Percentiles rank a stretch among this genome's conserved stretches.
Evolutionary conservation across 164 flowering plant genomes (phyloP).

Genomic region (Chloranthus sessilifolius): DNA sequence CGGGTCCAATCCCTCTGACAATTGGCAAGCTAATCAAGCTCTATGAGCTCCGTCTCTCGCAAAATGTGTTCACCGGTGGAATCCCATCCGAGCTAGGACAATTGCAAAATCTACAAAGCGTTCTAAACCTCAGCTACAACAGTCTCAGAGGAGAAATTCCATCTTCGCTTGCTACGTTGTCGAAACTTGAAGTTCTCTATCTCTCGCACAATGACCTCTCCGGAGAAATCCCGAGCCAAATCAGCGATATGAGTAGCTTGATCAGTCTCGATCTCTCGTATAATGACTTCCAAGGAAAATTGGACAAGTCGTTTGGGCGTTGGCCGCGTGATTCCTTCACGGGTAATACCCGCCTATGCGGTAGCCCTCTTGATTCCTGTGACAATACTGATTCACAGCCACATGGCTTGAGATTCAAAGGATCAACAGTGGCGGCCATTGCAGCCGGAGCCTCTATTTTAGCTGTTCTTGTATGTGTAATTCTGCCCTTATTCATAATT

Average conservation of each 20-base stretch:
- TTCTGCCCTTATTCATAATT: slow-evolving; percentile 34
- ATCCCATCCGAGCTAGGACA: slow-evolving; percentile 70
- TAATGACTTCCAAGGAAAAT: slow-evolving; percentile 68
- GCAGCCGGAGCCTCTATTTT: slow-evolving; percentile 48
- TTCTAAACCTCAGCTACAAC: slow-evolving; percentile 79
- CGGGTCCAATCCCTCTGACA: slow-evolving; percentile 56
- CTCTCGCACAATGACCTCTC: slow-evolving; percentile 70
- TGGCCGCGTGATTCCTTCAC: slow-evolving; percentile 71
- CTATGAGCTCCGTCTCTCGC: slow-evolving; percentile 64
- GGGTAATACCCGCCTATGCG: slow-evolving; percentile 73
- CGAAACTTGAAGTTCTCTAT: slow-evolving; percentile 81
- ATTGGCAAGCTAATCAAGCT: slow-evolving; percentile 69
- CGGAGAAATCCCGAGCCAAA: slow-evolving; percentile 62
- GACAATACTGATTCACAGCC: slow-evolving; percentile 4
- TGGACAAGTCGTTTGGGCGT: slow-evolving; percentile 47
- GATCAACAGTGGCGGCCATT: slow-evolving; percentile 36
- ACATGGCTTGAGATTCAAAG: slow-evolving; percentile 20
- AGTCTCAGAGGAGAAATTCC: slow-evolving; percentile 73
- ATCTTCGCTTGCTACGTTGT: slow-evolving; percentile 42
- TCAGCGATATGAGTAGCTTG: slow-evolving; percentile 79
- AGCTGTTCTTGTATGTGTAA: slow-evolving; percentile 35
- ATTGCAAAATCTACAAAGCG: slow-evolving; percentile 71
- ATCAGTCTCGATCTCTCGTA: slow-evolving; percentile 69
- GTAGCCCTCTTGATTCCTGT: slow-evolving; percentile 57
- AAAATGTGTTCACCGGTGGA: slow-evolving; percentile 54